Evolutionary conservation across 1,284 basidiomycete genomes (phyloP).

Genomic region (Ustilago nuda): DNA sequence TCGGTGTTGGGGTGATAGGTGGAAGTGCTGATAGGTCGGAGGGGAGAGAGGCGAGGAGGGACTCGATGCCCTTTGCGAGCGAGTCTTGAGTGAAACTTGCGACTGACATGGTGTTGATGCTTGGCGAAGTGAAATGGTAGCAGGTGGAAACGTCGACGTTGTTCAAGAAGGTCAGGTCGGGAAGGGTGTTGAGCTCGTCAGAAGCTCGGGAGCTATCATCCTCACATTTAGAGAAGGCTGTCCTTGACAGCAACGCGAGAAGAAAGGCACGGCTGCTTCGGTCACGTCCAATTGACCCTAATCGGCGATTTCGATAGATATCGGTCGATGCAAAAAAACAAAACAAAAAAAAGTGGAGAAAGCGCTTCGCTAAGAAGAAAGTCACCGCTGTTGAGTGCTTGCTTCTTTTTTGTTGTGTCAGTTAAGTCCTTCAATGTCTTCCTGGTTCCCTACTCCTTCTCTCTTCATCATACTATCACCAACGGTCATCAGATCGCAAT

Average conservation of each 20-base stretch:
- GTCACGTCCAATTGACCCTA: not conserved
- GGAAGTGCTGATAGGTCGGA: conserved; percentile 16
- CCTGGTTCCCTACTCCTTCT: not conserved
- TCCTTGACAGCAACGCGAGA: conserved; percentile 3
- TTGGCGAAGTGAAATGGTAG: not conserved
- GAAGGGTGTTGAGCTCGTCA: conserved; percentile 5
- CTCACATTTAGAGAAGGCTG: not conserved
- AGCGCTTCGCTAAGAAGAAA: conserved; percentile 6
- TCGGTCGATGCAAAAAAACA: not conserved
- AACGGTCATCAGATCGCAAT: not conserved
- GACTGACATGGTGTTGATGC: conserved; percentile 9
- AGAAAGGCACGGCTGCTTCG: conserved; percentile 5
- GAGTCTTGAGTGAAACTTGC: conserved; percentile 25
- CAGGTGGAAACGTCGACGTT: conserved; percentile 1
- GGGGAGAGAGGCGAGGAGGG: conserved; percentile 29
- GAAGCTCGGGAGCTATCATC: conserved; percentile 22
- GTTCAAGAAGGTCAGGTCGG: not conserved
- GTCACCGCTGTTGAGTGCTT: not conserved
- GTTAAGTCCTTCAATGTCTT: not conserved
- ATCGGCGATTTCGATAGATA: conserved; percentile 5
- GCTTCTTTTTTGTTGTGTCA: conserved; percentile 6
- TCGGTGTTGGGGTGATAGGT: conserved; percentile 32
- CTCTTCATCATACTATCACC: not conserved
- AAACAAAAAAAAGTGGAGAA: not conserved
- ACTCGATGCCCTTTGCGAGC: conserved; percentile 25